A percentile compares a stretch with the other conserved stretches of the same genome.
Conservation (phyloP, 176 grass and related monocot genomes). For the Musa troglodytarum region DNA sequence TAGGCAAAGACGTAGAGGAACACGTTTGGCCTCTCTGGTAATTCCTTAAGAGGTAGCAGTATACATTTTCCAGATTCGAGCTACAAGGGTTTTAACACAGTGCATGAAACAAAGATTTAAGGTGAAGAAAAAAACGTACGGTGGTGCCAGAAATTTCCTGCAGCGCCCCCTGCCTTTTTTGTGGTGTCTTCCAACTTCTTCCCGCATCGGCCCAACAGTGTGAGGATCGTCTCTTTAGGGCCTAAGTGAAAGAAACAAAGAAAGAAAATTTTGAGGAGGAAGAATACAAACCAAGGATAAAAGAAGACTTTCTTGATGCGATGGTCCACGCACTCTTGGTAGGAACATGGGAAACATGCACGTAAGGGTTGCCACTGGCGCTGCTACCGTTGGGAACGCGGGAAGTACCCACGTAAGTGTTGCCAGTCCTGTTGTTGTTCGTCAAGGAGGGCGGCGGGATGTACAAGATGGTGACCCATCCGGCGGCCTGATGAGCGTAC, state of each 20-base stretch:
- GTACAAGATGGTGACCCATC: background rate
- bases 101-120: background rate
- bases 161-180: constrained; percentile 46
- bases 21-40: too few species aligned
- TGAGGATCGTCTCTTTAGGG: constrained; percentile 21
- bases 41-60: too few species aligned
- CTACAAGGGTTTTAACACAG: background rate
- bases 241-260: background rate
- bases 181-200: constrained; percentile 53
- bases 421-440: background rate
- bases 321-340: constrained; percentile 16
- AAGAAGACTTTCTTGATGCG: background rate
- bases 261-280: background rate
- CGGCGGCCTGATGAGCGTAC: background rate
- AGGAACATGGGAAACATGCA: constrained; percentile 19
- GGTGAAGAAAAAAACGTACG: constrained; percentile 16
- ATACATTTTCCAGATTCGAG: background rate
- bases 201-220: constrained; percentile 48
- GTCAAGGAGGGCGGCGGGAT: background rate
- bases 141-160: constrained; percentile 74
- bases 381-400: constrained; percentile 23
- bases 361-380: constrained; percentile 38
- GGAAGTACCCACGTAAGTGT: background rate
- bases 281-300: background rate
- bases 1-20: too few species aligned